phyloP scores from a whole-genome alignment of 169 alveolate species.

The Plasmodium relictum region DNA sequence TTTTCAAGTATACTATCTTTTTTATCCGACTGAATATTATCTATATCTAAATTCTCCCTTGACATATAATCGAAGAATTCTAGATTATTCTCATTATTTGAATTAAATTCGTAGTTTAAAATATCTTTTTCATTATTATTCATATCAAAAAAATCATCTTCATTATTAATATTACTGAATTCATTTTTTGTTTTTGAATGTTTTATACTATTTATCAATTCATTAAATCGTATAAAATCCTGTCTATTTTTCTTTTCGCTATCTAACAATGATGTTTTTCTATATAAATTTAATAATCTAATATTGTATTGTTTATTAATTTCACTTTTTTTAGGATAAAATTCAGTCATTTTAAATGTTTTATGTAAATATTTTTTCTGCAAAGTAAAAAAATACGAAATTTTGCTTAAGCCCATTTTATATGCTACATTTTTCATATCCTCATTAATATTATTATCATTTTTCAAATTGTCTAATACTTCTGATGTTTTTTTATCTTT shows the following conservation, averaged over 20 bases:
- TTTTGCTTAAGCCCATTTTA: constrained; percentile 56
- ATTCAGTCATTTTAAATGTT: neutral
- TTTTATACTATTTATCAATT: constrained; percentile 18
- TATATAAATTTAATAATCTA: constrained; percentile 25
- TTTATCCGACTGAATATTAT: neutral
- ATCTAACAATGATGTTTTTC: constrained; percentile 32
- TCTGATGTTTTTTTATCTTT: constrained; percentile 4
- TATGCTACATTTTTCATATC: constrained; percentile 25
- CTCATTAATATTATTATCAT: constrained; percentile 9
- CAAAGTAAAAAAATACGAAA: constrained; percentile 26
- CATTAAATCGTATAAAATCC: constrained; percentile 3
- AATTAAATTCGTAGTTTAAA: neutral
- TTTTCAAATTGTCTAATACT: neutral
- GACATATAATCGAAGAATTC: neutral
- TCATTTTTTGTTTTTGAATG: neutral
- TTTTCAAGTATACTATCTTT: neutral
- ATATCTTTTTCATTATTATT: neutral
- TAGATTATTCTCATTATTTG: neutral
- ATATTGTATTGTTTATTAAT: constrained; percentile 12
- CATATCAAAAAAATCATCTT: neutral
- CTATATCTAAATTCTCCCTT: neutral
- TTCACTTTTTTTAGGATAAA: constrained; percentile 47
- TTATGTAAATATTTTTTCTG: constrained; percentile 29
- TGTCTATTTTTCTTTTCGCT: constrained; percentile 25
- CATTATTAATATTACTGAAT: neutral